phyloP scores from a whole-genome alignment of 192 early-diverging fungal genomes.

The Haplosporangium gracile region DNA sequence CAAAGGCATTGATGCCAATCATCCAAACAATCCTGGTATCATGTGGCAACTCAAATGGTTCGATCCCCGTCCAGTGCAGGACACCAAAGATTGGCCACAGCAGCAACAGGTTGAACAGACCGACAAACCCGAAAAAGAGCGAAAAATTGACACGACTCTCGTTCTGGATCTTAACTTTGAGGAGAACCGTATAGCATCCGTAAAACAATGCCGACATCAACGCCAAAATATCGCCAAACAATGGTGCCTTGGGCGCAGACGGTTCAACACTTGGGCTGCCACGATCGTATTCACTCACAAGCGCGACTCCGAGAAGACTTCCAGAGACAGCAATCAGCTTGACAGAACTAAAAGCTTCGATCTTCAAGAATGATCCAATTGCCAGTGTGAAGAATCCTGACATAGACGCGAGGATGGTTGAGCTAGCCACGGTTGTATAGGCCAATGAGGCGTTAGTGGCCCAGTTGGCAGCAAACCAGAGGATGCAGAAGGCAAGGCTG shows the following conservation, averaged over 20 bases:
- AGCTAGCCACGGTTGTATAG: constrained; percentile 80
- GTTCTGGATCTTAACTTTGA: constrained; percentile 78
- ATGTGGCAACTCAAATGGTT: constrained; percentile 73
- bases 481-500: constrained; percentile 75
- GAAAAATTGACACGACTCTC: constrained; percentile 78
- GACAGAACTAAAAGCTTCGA: constrained; percentile 69
- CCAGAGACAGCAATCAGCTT: constrained; percentile 72
- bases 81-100: constrained; percentile 77
- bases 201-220: constrained; percentile 82
- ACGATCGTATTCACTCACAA: constrained; percentile 67
- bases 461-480: constrained; percentile 89
- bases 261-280: constrained; percentile 36
- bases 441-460: constrained; percentile 79
- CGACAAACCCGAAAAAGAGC: constrained; percentile 86
- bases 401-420: constrained; percentile 81
- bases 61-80: constrained; percentile 71
- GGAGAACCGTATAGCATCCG: constrained; percentile 79
- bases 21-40: constrained; percentile 67
- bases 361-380: constrained; percentile 70
- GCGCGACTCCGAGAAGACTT: constrained; percentile 74
- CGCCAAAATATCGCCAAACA: constrained; percentile 79
- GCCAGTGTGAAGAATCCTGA: constrained; percentile 81
- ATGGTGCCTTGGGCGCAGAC: constrained; percentile 48
- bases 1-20: constrained; percentile 78
- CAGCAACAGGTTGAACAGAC: constrained; percentile 74